Conservation (phyloP, 225 moss, liverwort and hornwort species). For the Pseudisothecium myosuroides region DNA sequence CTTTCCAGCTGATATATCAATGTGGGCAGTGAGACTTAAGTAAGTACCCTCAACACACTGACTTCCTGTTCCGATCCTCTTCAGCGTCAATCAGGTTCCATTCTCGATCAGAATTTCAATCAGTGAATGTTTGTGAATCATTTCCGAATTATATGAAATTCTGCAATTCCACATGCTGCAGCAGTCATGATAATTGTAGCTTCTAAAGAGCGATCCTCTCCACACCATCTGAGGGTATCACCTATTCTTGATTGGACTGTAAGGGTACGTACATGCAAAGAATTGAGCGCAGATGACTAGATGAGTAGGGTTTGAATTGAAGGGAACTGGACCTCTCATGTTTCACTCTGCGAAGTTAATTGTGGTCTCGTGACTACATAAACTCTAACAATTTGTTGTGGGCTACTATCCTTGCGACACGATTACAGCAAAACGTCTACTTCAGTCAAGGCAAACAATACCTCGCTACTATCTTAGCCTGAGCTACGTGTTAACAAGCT, state of each 20-base stretch:
- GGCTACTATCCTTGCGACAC: not conserved
- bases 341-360: not conserved
- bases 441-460: slow-evolving; percentile 83
- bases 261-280: not conserved
- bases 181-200: too few species aligned
- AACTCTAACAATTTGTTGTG: not conserved
- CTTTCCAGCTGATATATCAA: too few species aligned
- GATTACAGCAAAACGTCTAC: slow-evolving; percentile 70
- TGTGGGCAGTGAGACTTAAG: too few species aligned
- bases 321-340: not conserved
- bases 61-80: too few species aligned
- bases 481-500: slow-evolving; percentile 89
- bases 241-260: not conserved
- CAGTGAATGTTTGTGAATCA: too few species aligned
- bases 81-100: too few species aligned
- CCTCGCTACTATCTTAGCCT: slow-evolving; percentile 92
- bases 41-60: too few species aligned
- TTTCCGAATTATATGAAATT: too few species aligned
- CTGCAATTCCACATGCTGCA: too few species aligned
- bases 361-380: not conserved
- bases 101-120: too few species aligned
- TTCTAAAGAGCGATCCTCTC: too few species aligned
- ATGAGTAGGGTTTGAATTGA: not conserved
- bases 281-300: not conserved
- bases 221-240: not conserved